A percentile compares a stretch with the other conserved stretches of the same genome.
Evolutionary conservation across 768 basidiomycete species (phyloP).

Genomic region (Serendipita indica): DNA sequence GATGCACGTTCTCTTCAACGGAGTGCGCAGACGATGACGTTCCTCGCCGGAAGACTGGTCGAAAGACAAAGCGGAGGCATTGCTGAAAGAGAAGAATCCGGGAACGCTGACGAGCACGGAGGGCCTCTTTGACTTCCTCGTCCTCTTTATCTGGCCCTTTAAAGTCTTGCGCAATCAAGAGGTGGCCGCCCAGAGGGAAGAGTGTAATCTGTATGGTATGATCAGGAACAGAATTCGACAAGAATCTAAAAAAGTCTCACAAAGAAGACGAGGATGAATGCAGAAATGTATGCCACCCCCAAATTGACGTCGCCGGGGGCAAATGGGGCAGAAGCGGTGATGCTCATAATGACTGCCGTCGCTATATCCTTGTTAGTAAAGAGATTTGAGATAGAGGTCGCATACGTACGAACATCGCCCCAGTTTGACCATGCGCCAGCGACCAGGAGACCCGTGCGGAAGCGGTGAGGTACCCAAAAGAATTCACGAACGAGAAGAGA

Average conservation of each 20-base stretch:
- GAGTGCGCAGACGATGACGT: not conserved
- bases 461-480: slow-evolving; percentile 68
- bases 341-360: slow-evolving; percentile 46
- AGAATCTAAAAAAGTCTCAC: slow-evolving; percentile 23
- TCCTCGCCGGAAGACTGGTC: not conserved
- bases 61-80: not conserved
- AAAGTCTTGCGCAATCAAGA: slow-evolving; percentile 46
- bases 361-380: slow-evolving; percentile 27
- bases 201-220: slow-evolving; percentile 35
- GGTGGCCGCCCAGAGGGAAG: slow-evolving; percentile 46
- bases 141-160: slow-evolving; percentile 45
- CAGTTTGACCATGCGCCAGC: slow-evolving; percentile 58
- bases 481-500: slow-evolving; percentile 42
- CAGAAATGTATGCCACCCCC: slow-evolving; percentile 51
- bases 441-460: slow-evolving; percentile 52
- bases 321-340: slow-evolving; percentile 49
- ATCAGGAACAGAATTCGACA: not conserved
- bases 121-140: slow-evolving; percentile 36
- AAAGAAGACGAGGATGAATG: slow-evolving; percentile 44
- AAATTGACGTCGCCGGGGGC: slow-evolving; percentile 43
- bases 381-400: not conserved
- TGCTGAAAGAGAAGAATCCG: not conserved
- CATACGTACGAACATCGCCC: slow-evolving; percentile 49
- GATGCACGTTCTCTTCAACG: not conserved
- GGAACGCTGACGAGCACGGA: slow-evolving; percentile 15